Evolutionary conservation across 75 land plant species (phyloP).

Genomic region (Pinus taeda): DNA sequence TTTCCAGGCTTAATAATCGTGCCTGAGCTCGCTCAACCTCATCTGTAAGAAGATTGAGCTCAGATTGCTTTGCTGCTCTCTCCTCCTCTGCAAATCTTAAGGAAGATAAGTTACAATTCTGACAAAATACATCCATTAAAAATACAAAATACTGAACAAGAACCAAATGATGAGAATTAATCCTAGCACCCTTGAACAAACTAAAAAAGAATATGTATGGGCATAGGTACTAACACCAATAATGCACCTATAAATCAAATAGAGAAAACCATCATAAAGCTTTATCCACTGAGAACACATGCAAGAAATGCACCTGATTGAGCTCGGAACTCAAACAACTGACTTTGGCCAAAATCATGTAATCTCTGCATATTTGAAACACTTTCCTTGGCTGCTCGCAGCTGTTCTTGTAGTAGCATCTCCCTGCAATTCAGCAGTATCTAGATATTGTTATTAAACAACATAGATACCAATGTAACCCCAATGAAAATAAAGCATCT

Average conservation of each 20-base stretch:
- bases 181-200: too few relatives aligned
- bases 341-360: slow-evolving; percentile 96
- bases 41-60: slow-evolving; percentile 88
- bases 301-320: slow-evolving; percentile 64
- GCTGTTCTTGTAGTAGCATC: slow-evolving; percentile 79
- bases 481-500: slow-evolving; percentile 1
- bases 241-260: not conserved
- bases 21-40: slow-evolving; percentile 95
- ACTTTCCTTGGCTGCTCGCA: slow-evolving; percentile 88
- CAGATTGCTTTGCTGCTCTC: slow-evolving; percentile 92
- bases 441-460: not conserved
- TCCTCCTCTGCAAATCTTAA: slow-evolving; percentile 72
- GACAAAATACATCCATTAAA: too few relatives aligned
- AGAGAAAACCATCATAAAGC: too few relatives aligned
- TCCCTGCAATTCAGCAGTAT: slow-evolving; percentile 55
- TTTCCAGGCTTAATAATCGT: slow-evolving; percentile 82
- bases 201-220: not conserved
- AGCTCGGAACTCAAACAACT: slow-evolving; percentile 90
- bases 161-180: too few relatives aligned
- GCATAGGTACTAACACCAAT: not conserved
- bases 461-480: not conserved
- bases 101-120: not conserved
- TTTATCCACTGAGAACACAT: not conserved
- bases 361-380: slow-evolving; percentile 88
- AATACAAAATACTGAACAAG: too few relatives aligned